phyloP scores from a whole-genome alignment of 129 eudicot genomes.

The Glebionis coronaria region DNA sequence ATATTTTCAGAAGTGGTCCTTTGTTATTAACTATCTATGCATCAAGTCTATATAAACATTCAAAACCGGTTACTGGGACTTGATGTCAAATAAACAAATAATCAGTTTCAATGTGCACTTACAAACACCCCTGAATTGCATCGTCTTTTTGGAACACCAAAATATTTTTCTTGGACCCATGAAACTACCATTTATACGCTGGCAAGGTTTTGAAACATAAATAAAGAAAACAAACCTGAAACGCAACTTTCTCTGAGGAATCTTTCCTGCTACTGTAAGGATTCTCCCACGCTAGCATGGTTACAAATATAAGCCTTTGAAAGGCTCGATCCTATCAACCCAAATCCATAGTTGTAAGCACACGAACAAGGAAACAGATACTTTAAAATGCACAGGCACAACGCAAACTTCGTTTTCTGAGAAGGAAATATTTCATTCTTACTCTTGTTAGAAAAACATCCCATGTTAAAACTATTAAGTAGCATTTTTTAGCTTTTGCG shows the following conservation, averaged over 20 bases:
- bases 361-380: not conserved
- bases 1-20: too few relatives aligned
- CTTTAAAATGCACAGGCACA: not conserved
- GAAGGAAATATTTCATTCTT: too few relatives aligned
- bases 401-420: not conserved
- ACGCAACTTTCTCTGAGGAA: constrained; percentile 39
- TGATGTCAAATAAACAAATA: too few relatives aligned
- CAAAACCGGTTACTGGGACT: too few relatives aligned
- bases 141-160: not conserved
- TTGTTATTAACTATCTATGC: too few relatives aligned
- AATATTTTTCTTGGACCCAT: not conserved
- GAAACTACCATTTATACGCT: not conserved
- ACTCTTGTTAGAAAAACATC: too few relatives aligned
- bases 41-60: too few relatives aligned
- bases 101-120: too few relatives aligned
- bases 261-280: constrained; percentile 51
- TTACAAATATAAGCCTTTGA: constrained; percentile 67
- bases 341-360: constrained; percentile 13
- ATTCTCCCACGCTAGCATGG: constrained; percentile 96
- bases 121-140: not conserved
- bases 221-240: constrained; percentile 37
- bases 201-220: constrained; percentile 1
- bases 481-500: not conserved
- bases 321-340: constrained; percentile 73
- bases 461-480: too few relatives aligned